Conservation (phyloP, 2,329 filamentous ascomycete species). For the Sporothrix mexicana region DNA sequence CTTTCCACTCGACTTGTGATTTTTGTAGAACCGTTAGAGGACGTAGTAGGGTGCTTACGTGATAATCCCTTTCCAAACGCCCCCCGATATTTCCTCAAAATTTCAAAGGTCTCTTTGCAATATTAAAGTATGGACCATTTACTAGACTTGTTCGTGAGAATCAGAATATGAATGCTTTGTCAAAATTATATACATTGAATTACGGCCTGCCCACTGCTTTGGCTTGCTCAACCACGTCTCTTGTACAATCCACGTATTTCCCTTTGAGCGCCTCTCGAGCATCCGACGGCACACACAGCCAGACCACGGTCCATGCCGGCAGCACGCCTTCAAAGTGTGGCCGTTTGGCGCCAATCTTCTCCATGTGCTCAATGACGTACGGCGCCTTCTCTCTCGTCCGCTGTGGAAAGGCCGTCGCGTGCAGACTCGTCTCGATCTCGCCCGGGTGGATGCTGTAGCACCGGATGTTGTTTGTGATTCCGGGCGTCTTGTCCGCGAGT, state of each 20-base stretch:
- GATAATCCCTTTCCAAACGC: too few species aligned
- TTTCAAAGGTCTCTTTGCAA: too few species aligned
- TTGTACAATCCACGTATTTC: not conserved
- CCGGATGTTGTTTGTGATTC: not conserved
- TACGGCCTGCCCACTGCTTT: not conserved
- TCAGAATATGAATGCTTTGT: too few species aligned
- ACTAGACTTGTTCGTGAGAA: too few species aligned
- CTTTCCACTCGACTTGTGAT: too few species aligned
- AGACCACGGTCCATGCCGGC: not conserved
- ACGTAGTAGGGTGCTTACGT: too few species aligned
- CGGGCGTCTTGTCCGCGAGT: not conserved
- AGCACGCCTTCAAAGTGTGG: not conserved
- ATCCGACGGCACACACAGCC: not conserved
- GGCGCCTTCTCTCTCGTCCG: not conserved
- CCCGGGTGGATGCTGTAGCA: conserved; percentile 15
- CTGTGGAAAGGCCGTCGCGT: not conserved
- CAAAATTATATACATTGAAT: not conserved
- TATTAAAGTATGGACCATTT: too few species aligned
- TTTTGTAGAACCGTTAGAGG: too few species aligned
- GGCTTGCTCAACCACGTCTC: not conserved
- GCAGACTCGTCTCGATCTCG: conserved; percentile 16
- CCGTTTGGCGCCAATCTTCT: not conserved
- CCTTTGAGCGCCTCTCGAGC: not conserved
- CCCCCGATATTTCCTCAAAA: too few species aligned
- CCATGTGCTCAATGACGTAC: conserved; percentile 4